These are phyloP conservation scores for Xylariomycetidae sp. DNA, from an alignment of 2,329 filamentous ascomycete genomes.

Conservation along the genomic window DNA sequence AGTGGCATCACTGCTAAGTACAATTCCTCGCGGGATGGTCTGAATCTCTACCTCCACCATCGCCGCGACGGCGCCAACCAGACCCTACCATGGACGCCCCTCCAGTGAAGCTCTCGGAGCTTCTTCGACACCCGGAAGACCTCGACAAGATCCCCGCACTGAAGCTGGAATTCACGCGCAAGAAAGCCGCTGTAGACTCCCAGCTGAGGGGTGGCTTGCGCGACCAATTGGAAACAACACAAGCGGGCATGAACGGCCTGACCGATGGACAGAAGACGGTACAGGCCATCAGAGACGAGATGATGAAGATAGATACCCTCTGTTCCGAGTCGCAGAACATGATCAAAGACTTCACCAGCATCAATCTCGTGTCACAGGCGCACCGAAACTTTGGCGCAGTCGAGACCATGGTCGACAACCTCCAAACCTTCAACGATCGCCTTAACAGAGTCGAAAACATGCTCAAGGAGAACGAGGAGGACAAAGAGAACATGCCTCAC, in stretches of 20 bases:
- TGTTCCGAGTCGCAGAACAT: slow-evolving; percentile 97
- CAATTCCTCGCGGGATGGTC: slow-evolving; percentile 19
- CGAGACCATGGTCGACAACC: slow-evolving; percentile 84
- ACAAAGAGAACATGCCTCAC: slow-evolving; percentile 88
- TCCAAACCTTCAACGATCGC: slow-evolving; percentile 81
- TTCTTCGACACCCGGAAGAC: slow-evolving; percentile 92
- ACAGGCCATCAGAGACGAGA: slow-evolving; percentile 91
- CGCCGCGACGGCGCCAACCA: slow-evolving; percentile 19
- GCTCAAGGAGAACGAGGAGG: slow-evolving; percentile 76
- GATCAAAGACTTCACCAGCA: slow-evolving; percentile 92
- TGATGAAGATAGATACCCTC: slow-evolving; percentile 96
- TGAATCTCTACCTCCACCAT: slow-evolving; percentile 12
- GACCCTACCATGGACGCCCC: slow-evolving; percentile 56
- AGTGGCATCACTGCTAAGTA: no score
- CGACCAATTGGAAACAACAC: slow-evolving; percentile 91
- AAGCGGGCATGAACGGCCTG: slow-evolving; percentile 85
- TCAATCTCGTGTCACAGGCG: slow-evolving; percentile 87
- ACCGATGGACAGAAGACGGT: slow-evolving; percentile 88
- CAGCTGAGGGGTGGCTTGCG: slow-evolving; percentile 84
- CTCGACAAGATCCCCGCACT: slow-evolving; percentile 90
- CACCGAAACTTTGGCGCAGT: slow-evolving; percentile 95
- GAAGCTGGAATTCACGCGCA: slow-evolving; percentile 89
- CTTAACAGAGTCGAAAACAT: slow-evolving; percentile 72
- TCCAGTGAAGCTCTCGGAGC: slow-evolving; percentile 79
- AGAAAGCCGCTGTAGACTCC: slow-evolving; percentile 86